These are phyloP conservation scores for Coemansia sp. DNA, from an alignment of 192 early-diverging fungal species.

Conservation along the genomic window DNA sequence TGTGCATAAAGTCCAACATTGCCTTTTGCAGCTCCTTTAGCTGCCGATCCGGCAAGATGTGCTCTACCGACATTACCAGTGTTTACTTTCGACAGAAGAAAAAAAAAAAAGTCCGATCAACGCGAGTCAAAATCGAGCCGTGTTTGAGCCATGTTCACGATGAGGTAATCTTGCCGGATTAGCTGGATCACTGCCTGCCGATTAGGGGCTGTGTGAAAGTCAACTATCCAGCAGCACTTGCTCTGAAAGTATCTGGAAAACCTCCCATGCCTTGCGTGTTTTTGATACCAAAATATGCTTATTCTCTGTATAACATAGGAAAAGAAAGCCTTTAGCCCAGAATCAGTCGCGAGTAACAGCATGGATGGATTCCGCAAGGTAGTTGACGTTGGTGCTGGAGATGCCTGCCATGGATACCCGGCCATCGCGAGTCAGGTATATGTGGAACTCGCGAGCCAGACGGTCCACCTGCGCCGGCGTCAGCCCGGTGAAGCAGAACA, in stretches of 20 bases:
- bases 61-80: conserved; percentile 19
- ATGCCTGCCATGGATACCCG: conserved; percentile 98
- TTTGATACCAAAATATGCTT: too few relatives aligned
- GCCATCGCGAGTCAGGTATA: conserved; percentile 93
- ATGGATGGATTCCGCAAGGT: conserved; percentile 94
- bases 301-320: too few relatives aligned
- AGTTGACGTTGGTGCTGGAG: conserved; percentile 87
- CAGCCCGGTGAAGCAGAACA: conserved; percentile 98
- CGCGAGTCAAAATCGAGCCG: neutral
- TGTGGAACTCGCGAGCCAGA: conserved; percentile 77
- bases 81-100: neutral
- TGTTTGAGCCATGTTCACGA: too few relatives aligned
- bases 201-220: too few relatives aligned
- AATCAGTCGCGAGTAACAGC: conserved; percentile 67
- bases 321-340: too few relatives aligned
- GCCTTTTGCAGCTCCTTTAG: conserved; percentile 70
- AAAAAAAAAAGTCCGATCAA: neutral
- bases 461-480: conserved; percentile 83
- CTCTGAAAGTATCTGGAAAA: too few relatives aligned
- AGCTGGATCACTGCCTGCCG: too few relatives aligned
- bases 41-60: conserved; percentile 66
- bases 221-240: too few relatives aligned
- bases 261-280: too few relatives aligned
- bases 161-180: too few relatives aligned
- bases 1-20: conserved; percentile 85